These are phyloP conservation scores for Ogataea dorogensis DNA, from an alignment of 805 yeast genomes.

Conservation along the genomic window DNA sequence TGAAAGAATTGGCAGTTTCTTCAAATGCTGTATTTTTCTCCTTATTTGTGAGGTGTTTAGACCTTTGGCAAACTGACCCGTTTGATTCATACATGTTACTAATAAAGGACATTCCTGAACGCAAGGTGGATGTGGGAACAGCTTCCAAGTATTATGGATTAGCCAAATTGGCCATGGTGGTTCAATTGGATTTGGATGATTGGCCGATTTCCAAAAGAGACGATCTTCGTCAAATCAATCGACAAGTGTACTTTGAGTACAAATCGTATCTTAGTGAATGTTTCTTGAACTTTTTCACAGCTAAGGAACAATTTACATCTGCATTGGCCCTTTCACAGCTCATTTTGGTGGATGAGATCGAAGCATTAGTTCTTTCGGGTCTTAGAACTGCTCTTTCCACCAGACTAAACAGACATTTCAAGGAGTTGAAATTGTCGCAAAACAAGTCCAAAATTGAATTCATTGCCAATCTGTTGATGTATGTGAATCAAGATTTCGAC, in stretches of 20 bases:
- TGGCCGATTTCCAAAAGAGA: constrained; percentile 28
- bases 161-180: constrained; percentile 27
- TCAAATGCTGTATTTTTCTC: constrained; percentile 26
- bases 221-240: constrained; percentile 14
- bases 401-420: constrained; percentile 13
- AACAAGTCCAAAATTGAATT: constrained; percentile 16
- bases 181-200: constrained; percentile 21
- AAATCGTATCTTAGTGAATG: constrained; percentile 16
- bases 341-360: constrained; percentile 17
- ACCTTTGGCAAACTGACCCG: constrained; percentile 35
- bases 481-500: constrained; percentile 25
- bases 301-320: constrained; percentile 21
- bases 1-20: constrained; percentile 19
- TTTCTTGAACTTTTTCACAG: constrained; percentile 18
- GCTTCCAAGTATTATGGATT: constrained; percentile 25
- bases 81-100: constrained; percentile 23
- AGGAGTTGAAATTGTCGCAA: constrained; percentile 15
- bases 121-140: constrained; percentile 19
- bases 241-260: constrained; percentile 18
- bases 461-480: constrained; percentile 19
- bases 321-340: constrained; percentile 22
- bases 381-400: constrained; percentile 11
- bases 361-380: constrained; percentile 14
- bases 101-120: constrained; percentile 14
- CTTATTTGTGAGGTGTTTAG: constrained; percentile 28